Percentiles rank a stretch among this genome's conserved stretches.
Conservation (phyloP, 1,139 yeast species). For the Pichia sp. region DNA sequence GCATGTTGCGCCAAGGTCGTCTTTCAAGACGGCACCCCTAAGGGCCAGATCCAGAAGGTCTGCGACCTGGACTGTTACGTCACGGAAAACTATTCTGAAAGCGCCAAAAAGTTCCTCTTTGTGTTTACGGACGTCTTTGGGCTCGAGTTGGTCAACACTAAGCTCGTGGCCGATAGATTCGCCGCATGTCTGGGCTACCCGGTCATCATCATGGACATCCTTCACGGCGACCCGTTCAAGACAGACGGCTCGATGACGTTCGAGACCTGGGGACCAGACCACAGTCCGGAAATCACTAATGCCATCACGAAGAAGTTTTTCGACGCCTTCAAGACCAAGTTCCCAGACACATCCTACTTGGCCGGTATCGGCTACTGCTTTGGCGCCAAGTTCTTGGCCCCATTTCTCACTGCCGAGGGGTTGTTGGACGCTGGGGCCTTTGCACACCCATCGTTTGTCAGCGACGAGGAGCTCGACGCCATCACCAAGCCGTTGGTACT, state of each 20-base stretch:
- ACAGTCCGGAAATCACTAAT: conserved; percentile 44
- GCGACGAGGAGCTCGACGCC: conserved; percentile 57
- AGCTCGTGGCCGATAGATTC: conserved; percentile 65
- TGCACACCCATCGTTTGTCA: conserved; percentile 77
- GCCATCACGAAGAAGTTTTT: conserved; percentile 44
- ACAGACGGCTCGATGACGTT: conserved; percentile 28
- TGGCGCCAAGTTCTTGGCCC: conserved; percentile 69
- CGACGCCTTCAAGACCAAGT: conserved; percentile 35
- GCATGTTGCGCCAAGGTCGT: conserved; percentile 36
- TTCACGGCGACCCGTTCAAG: conserved; percentile 50
- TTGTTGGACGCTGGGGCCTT: conserved; percentile 57
- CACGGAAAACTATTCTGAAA: conserved; percentile 40
- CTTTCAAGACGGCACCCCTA: conserved; percentile 46
- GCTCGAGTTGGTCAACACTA: conserved; percentile 48
- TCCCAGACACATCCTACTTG: conserved; percentile 45
- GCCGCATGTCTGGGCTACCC: conserved; percentile 55
- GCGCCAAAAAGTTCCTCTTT: conserved; percentile 46
- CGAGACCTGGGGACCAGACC: conserved; percentile 53
- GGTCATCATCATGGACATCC: conserved; percentile 71
- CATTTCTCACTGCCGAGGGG: conserved; percentile 47
- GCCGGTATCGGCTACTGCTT: conserved; percentile 77
- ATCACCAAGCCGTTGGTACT: conserved; percentile 59
- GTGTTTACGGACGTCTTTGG: conserved; percentile 72
- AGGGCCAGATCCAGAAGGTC: conserved; percentile 41
- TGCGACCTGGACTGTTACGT: conserved; percentile 53